phyloP scores from a whole-genome alignment of 2,329 filamentous ascomycete species.

The Ophiocordyceps sinensis region DNA sequence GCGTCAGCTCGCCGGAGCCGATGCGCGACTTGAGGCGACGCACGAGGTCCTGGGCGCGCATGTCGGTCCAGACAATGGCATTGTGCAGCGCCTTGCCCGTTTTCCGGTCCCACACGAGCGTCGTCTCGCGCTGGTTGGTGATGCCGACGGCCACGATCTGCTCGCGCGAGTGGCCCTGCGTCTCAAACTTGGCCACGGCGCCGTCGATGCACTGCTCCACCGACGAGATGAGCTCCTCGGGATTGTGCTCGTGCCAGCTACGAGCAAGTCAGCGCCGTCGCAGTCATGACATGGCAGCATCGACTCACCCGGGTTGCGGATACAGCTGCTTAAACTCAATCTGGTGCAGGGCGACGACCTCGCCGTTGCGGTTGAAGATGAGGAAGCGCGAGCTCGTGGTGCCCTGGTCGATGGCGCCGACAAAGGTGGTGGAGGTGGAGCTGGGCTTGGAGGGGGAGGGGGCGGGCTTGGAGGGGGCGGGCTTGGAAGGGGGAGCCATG shows the following conservation, averaged over 20 bases:
- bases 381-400: constrained; percentile 67
- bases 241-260: constrained; percentile 79
- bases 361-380: constrained; percentile 58
- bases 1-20: constrained; percentile 51
- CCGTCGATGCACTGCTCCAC: constrained; percentile 65
- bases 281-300: background rate
- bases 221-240: constrained; percentile 56
- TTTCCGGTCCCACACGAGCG: constrained; percentile 62
- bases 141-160: constrained; percentile 67
- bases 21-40: constrained; percentile 54
- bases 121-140: constrained; percentile 75
- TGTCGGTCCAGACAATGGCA: constrained; percentile 77
- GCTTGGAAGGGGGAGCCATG: constrained; percentile 20
- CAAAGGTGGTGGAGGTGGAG: constrained; percentile 29
- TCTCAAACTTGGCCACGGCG: constrained; percentile 53
- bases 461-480: too few species aligned
- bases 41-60: constrained; percentile 57
- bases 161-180: constrained; percentile 47
- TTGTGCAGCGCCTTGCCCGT: constrained; percentile 68
- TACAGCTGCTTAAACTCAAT: constrained; percentile 64
- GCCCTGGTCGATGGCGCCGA: constrained; percentile 68
- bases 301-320: constrained; percentile 54
- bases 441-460: too few species aligned
- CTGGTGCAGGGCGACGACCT: constrained; percentile 59
- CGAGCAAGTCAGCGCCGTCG: background rate